phyloP scores from a whole-genome alignment of 2,329 filamentous ascomycete species.

The Aspergillus sp. region DNA sequence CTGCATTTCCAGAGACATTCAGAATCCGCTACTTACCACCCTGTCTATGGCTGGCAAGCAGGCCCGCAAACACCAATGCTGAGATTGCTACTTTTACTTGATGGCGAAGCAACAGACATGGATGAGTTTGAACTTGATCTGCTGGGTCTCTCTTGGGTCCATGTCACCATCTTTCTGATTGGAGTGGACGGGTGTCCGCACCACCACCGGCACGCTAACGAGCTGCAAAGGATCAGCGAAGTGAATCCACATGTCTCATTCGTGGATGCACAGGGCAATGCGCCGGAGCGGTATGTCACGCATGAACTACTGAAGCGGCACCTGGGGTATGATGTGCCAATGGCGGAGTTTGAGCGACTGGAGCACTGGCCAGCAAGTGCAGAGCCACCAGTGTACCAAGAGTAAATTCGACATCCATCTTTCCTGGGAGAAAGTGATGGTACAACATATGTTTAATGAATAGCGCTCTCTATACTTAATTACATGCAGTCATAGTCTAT shows the following conservation, averaged over 20 bases:
- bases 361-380: background rate
- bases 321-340: slow-evolving; percentile 7
- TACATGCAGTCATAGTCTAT: too few relatives aligned
- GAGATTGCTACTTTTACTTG: slow-evolving; percentile 4
- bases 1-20: slow-evolving; percentile 6
- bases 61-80: slow-evolving; percentile 4
- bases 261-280: slow-evolving; percentile 9
- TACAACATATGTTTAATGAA: background rate
- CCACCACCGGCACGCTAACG: slow-evolving; percentile 11
- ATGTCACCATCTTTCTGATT: slow-evolving; percentile 10
- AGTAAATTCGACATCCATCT: background rate
- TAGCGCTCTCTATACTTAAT: too few relatives aligned
- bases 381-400: background rate
- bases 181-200: slow-evolving; percentile 10
- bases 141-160: slow-evolving; percentile 7
- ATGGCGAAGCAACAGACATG: slow-evolving; percentile 10
- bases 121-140: slow-evolving; percentile 12
- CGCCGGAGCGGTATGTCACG: slow-evolving; percentile 7
- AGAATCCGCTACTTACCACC: slow-evolving; percentile 3
- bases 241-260: slow-evolving; percentile 8
- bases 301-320: slow-evolving; percentile 11
- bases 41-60: slow-evolving; percentile 9
- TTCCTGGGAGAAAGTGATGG: too few relatives aligned
- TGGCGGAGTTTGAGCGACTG: slow-evolving; percentile 9
- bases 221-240: slow-evolving; percentile 10